phyloP scores from a whole-genome alignment of 2,329 filamentous ascomycete species.

The Xylaria polymorpha region DNA sequence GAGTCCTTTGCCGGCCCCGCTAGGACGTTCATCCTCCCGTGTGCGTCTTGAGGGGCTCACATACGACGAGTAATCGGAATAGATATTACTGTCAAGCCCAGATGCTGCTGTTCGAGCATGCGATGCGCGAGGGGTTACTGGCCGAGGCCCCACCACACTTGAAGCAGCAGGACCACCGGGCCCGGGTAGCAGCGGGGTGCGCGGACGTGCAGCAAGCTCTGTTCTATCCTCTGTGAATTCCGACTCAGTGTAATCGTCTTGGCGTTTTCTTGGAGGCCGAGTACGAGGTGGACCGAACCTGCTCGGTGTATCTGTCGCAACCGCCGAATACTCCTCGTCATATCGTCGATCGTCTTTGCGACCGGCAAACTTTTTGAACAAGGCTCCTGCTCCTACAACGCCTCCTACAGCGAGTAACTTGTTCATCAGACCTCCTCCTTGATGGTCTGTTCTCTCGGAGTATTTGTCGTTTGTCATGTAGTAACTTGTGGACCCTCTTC shows the following conservation, averaged over 20 bases:
- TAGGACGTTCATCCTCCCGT: slow-evolving; percentile 55
- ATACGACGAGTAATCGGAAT: slow-evolving; percentile 70
- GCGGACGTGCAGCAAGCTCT: slow-evolving; percentile 47
- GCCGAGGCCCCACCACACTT: slow-evolving; percentile 60
- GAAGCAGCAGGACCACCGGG: slow-evolving; percentile 58
- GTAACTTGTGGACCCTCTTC: slow-evolving; percentile 67
- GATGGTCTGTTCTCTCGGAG: slow-evolving; percentile 60
- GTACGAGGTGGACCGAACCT: slow-evolving; percentile 54
- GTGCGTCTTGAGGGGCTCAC: slow-evolving; percentile 71
- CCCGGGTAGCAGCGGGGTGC: slow-evolving; percentile 60
- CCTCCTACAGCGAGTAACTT: slow-evolving; percentile 71
- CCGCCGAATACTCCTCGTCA: slow-evolving; percentile 72
- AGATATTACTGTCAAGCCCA: slow-evolving; percentile 59
- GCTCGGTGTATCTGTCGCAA: slow-evolving; percentile 70
- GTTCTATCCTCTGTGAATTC: slow-evolving; percentile 61
- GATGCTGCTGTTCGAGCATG: slow-evolving; percentile 58
- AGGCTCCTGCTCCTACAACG: slow-evolving; percentile 69
- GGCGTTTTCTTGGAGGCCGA: slow-evolving; percentile 45
- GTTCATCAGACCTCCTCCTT: slow-evolving; percentile 65
- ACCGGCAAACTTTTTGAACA: slow-evolving; percentile 70
- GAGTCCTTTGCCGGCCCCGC: slow-evolving; percentile 66
- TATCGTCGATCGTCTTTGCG: slow-evolving; percentile 59
- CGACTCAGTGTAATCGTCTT: slow-evolving; percentile 53
- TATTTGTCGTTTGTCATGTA: slow-evolving; percentile 74
- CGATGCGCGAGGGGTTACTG: slow-evolving; percentile 61